Evolutionary conservation across 768 basidiomycete species (phyloP).

Genomic region (Hydnomerulius pinastri): DNA sequence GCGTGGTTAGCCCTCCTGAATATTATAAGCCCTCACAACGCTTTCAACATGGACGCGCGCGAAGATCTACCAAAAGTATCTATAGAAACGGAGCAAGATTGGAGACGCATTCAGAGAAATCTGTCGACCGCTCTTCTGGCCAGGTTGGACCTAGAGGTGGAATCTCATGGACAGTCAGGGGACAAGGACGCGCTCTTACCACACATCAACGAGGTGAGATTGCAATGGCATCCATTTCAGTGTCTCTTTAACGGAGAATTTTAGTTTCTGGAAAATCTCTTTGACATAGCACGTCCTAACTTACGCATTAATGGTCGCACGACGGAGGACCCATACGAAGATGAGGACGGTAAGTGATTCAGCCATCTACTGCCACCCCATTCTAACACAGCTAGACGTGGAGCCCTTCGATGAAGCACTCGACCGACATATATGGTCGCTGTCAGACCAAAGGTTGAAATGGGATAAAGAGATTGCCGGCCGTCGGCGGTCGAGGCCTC

Average conservation of each 20-base stretch:
- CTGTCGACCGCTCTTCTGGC: slow-evolving; percentile 48
- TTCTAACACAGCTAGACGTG: slow-evolving; percentile 45
- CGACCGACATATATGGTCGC: slow-evolving; percentile 79
- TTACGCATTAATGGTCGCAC: slow-evolving; percentile 80
- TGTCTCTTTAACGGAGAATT: background rate
- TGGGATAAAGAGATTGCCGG: slow-evolving; percentile 75
- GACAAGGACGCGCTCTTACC: slow-evolving; percentile 51
- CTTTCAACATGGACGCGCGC: slow-evolving; percentile 31
- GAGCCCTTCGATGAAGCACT: slow-evolving; percentile 87
- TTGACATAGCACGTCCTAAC: slow-evolving; percentile 66
- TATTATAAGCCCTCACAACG: background rate
- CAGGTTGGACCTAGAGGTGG: slow-evolving; percentile 49
- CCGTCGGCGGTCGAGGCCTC: slow-evolving; percentile 63
- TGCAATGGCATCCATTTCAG: background rate
- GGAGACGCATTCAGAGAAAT: slow-evolving; percentile 60
- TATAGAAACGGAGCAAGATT: slow-evolving; percentile 65
- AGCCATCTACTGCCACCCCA: background rate
- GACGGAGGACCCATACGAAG: slow-evolving; percentile 61
- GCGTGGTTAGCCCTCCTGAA: too few species aligned
- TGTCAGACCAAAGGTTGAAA: slow-evolving; percentile 71
- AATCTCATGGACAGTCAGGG: slow-evolving; percentile 36
- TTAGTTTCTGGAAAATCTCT: slow-evolving; percentile 66
- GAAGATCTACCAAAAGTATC: slow-evolving; percentile 56
- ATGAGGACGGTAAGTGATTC: slow-evolving; percentile 49
- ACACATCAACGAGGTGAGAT: slow-evolving; percentile 52